phyloP scores from a whole-genome alignment of 257 asterid species.

The Catharanthus roseus region DNA sequence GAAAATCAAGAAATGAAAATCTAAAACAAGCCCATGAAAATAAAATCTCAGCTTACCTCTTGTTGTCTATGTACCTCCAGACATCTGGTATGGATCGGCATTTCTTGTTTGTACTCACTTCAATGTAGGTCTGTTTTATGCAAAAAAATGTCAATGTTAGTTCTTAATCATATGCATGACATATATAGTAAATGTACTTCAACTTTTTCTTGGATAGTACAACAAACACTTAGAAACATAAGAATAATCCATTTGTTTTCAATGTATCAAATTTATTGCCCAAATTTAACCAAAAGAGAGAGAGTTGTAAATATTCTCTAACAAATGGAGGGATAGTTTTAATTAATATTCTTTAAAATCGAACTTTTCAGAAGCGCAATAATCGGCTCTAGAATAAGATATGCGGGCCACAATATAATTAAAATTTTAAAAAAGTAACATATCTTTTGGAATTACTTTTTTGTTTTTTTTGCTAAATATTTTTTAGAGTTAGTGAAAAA shows the following conservation, averaged over 20 bases:
- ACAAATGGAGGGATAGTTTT: no score
- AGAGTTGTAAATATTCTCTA: neutral
- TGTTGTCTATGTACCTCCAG: neutral
- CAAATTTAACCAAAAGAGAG: neutral
- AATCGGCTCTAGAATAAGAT: no score
- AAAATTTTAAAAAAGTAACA: no score
- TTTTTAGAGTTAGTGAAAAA: no score
- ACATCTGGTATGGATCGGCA: neutral
- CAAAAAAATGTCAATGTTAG: neutral
- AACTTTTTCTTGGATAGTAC: neutral
- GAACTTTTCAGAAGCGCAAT: neutral
- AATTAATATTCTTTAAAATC: no score
- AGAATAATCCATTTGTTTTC: neutral
- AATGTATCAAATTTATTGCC: neutral
- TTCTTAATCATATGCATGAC: neutral
- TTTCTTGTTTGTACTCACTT: neutral
- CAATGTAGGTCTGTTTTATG: neutral
- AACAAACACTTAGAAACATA: neutral
- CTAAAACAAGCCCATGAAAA: neutral
- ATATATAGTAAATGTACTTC: neutral
- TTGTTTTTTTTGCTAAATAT: no score
- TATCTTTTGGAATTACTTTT: no score
- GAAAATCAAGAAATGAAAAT: neutral
- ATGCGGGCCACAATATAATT: no score
- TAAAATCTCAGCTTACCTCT: neutral